Base-by-base conservation (phyloP, 202 grass and related monocot genomes). In the Dendrocalamus latiflorus region DNA sequence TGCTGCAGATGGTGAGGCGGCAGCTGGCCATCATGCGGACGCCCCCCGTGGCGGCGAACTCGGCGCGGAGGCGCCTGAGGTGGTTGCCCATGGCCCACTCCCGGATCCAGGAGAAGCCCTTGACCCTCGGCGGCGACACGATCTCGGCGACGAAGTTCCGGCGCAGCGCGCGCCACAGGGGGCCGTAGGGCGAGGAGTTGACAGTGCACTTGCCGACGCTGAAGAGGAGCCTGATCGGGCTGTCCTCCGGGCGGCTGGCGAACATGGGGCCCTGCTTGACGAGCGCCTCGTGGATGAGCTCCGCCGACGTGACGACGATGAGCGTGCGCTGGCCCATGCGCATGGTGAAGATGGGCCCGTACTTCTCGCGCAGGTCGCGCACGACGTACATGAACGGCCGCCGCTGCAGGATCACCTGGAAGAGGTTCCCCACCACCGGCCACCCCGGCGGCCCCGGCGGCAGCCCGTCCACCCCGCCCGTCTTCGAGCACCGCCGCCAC, bases 261-360 rank as follows among this genome's bases (percentile, higher is more conserved):
- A 99, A 99, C 76, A 84, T 80, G 16, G 91, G 81, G 1, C 93
- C 96, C 42, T 87, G 87, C 67, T 94, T 91, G 30, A 99, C 83
- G 24, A 99, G 89, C 24, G 97, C 97, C 65, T 96, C 97, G 85
- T 99, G 97, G 84, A 96, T 94, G 68, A 96, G 91, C 1, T 96
- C 97, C 10, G 97, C 75, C 9, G 72, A 81, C 9, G 93, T 92
- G 50, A 99, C 81, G 37, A 99, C 60, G 76, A 99, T 39, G 15
- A 99, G 90, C 1, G 93, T 96, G 48, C 93, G 91, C 82, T 89
- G 87, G 5, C 97, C 97, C 97, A 99, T 99, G 22, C 91, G 88
- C 88, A 99, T 89, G 20, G 97, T 99, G 93, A 99, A 99, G 89
- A 99, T 96, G 33, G 93, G 93, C 0, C 97, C 97, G 72, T 99